Evolutionary conservation across 2,329 filamentous ascomycete genomes (phyloP).

Genomic region (Didymella glomerata): DNA sequence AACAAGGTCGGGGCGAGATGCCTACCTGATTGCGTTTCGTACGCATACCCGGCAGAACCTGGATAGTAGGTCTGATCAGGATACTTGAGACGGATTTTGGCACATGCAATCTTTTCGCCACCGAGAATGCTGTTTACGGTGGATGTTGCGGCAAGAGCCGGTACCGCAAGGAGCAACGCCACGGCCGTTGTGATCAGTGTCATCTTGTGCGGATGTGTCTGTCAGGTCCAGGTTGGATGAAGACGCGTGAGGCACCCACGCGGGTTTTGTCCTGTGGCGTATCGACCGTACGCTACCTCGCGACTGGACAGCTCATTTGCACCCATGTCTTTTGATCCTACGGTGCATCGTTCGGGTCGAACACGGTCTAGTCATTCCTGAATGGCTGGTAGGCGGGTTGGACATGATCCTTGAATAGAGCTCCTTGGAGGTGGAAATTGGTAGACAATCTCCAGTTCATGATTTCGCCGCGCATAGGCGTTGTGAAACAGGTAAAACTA

Average conservation of each 20-base stretch:
- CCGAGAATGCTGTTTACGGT: background rate
- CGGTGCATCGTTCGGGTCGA: background rate
- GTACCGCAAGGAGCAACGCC: background rate
- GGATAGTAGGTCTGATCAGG: conserved; percentile 19
- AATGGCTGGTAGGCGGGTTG: background rate
- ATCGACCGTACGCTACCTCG: background rate
- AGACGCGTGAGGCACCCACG: background rate
- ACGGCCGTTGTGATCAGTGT: background rate
- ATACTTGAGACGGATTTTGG: conserved; percentile 10
- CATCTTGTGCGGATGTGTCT: background rate
- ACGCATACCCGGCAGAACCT: conserved; percentile 9
- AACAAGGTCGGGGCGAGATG: background rate
- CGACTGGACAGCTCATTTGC: background rate
- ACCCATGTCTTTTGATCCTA: conserved; percentile 11
- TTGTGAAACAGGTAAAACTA: background rate
- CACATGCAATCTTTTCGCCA: conserved; percentile 11
- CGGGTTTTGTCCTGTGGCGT: background rate
- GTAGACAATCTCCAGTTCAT: background rate
- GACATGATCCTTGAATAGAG: background rate
- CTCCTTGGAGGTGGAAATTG: background rate
- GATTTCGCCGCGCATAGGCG: background rate
- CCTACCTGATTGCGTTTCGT: conserved; percentile 20
- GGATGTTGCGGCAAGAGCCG: background rate
- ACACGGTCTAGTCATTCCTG: conserved; percentile 1
- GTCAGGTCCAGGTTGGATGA: background rate